Evolutionary conservation across 2,329 filamentous ascomycete species (phyloP).

Genomic region (Colletotrichum lentis): DNA sequence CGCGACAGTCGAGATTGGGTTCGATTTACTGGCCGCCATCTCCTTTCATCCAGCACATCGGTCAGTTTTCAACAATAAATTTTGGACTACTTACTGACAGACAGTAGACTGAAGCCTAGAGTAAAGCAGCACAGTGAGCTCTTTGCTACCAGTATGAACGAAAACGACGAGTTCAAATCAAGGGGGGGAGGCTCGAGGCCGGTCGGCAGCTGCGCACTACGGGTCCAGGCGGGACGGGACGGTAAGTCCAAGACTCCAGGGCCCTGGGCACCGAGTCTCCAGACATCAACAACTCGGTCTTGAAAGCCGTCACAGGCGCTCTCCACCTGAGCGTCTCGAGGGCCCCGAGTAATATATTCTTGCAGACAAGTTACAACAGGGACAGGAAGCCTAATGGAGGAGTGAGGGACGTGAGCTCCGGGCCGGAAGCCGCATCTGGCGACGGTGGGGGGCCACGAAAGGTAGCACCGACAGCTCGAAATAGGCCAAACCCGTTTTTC

Average conservation of each 20-base stretch:
- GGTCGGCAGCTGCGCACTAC: constrained; percentile 1
- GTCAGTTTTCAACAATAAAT: neutral
- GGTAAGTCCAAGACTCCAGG: constrained; percentile 8
- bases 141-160: neutral
- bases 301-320: neutral
- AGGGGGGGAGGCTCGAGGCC: neutral
- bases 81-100: neutral
- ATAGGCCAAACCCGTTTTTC: neutral
- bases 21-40: neutral
- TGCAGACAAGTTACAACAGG: neutral
- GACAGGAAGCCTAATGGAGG: neutral
- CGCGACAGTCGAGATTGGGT: neutral
- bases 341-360: neutral
- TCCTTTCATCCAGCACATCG: neutral
- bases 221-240: constrained; percentile 26
- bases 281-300: neutral
- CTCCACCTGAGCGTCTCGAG: neutral
- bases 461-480: neutral
- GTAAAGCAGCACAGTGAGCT: neutral
- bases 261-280: constrained; percentile 3
- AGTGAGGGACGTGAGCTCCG: neutral
- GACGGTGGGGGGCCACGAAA: constrained; percentile 15
- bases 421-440: constrained; percentile 9
- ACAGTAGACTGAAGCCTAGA: neutral
- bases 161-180: neutral